Evolutionary conservation across 1,284 basidiomycete species (phyloP), one percentile per base, ranked within the genome.

Genomic region (Heterobasidion occidentale): DNA sequence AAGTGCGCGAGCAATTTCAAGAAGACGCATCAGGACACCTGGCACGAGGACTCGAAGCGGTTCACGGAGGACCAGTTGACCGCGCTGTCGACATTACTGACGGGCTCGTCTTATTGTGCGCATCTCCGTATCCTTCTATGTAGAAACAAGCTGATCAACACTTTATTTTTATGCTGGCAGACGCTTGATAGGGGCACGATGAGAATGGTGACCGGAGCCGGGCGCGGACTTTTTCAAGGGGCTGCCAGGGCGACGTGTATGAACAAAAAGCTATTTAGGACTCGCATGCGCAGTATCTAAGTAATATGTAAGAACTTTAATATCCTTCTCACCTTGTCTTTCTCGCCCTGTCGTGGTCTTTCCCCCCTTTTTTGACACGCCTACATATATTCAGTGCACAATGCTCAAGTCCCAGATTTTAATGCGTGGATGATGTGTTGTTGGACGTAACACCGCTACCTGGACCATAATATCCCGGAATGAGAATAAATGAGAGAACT

Each of bases 11-110:
- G 83, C 60, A 85, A 81, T 58, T 90, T 89, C 72, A 86, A 84
- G 69, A 83, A 84, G 72, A 88, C 86, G 27, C 86, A 90, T 67
- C 83, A 87, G 67, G 88, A 91, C 71, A 92, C 88, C 27, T 92
- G 90, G 90, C 83, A 88, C 61, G 89, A 92, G 70, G 89, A 92
- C 66, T 81, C 79, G 53, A 83, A 85, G 65, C 77, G 80, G 53
- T 93, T 93, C 67, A 77, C 81, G 36, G 84, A 89, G 54, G 85
- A 88, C 54, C 88, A 90, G 67, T 72, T 89, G 35, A 77, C 77
- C 12, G 81, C 84, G 12, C 70, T 91, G 56, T 88, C 86, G 20
- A 88, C 87, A 17, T 70, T 90, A 50, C 68, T 90, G 36, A 86
- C 84, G 14, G 86, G 86, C 14, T 86, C 84, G 12, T 87, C 86